Evolutionary conservation across 768 basidiomycete genomes (phyloP).

Genomic region (Mrakia gelida): DNA sequence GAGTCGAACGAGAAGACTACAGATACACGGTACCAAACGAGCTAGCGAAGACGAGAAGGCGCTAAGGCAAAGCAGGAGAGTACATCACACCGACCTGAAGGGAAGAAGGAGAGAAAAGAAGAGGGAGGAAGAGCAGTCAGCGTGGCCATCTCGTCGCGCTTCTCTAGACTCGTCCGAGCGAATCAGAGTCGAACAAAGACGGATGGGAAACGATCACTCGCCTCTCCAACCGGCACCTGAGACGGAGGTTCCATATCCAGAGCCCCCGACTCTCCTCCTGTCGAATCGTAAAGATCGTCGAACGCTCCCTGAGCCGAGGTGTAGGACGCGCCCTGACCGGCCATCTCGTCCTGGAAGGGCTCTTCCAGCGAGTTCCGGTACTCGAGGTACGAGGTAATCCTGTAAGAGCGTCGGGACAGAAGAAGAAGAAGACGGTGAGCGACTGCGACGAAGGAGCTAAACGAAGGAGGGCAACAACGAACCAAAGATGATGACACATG

Average conservation of each 20-base stretch:
- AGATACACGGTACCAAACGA: too few relatives aligned
- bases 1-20: too few relatives aligned
- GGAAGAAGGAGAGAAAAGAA: background rate
- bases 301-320: background rate
- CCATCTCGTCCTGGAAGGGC: background rate
- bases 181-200: too few relatives aligned
- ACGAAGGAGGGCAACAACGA: background rate
- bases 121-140: background rate
- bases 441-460: background rate
- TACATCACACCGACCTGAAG: too few relatives aligned
- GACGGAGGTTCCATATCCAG: background rate
- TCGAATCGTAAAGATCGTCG: background rate
- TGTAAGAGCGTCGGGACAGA: background rate
- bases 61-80: too few relatives aligned
- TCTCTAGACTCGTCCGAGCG: too few relatives aligned
- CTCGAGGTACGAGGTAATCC: conserved; percentile 8
- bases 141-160: too few relatives aligned
- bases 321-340: background rate
- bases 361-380: conserved; percentile 8
- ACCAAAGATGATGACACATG: conserved; percentile 76
- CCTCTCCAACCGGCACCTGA: background rate
- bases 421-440: background rate
- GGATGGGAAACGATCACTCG: background rate
- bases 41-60: too few relatives aligned
- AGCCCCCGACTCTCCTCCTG: background rate